Base-by-base conservation (phyloP, 139 green algal genomes). In the Mesotaenium endlicherianum region DNA sequence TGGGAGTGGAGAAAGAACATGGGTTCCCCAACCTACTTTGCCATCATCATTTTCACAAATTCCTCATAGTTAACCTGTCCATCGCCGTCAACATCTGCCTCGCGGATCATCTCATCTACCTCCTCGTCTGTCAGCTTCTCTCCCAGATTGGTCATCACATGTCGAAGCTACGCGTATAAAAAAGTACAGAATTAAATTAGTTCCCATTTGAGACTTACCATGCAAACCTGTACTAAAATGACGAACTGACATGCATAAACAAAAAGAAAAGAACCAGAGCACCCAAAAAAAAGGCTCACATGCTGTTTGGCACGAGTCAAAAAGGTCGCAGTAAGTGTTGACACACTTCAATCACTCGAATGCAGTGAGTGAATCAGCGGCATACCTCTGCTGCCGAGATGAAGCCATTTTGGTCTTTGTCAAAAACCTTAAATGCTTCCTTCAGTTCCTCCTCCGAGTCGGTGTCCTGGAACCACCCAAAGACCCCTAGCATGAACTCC, bases 391-490 rank as follows among this genome's bases (percentile, higher is more conserved):
- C 94, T 26, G 96, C 96, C 3, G 94, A 98, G 76, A 99, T 99
- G 85, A 95, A 97, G 44, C 97, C 97, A 89, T 99, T 99, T 79
- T 96, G 95, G 85, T 99, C 97, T 90, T 99, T 99, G 85, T 99
- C 97, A 90, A 99, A 99, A 42, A 99, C 97, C 90, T 98, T 99
- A 93, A 99, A 99, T 0, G 97, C 97, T 90, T 99, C 97, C 17
- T 93, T 90, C 34, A 99, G 90, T 92, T 99, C 97, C 77, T 99
- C 97, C 86, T 99, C 96, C 47, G 94, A 94, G 88, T 99, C 90
- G 3, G 89, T 90, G 59, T 92, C 90, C 82, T 88, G 82, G 30
- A 80, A 40, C 17, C 41, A 43, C n/a, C n/a, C n/a, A n/a, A n/a
- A n/a, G n/a, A n/a, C n/a, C n/a, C n/a, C n/a, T n/a, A n/a, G n/a